Conservation (phyloP, 169 alveolate genomes). For the Cryptosporidium bovis region DNA sequence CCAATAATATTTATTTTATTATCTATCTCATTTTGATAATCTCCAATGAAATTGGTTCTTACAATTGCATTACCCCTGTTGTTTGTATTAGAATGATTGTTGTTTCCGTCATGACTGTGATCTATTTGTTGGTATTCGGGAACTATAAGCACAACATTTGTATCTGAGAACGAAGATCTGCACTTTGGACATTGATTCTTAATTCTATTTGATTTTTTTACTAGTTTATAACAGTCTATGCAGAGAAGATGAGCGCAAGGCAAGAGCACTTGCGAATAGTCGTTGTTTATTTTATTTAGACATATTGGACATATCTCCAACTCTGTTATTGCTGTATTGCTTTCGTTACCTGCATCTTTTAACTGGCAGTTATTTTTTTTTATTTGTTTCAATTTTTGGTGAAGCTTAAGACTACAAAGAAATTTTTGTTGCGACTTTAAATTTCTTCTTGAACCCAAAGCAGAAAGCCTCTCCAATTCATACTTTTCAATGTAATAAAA, state of each 20-base stretch:
- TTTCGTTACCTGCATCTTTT: background rate
- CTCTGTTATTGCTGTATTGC: background rate
- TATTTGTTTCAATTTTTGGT: constrained; percentile 10
- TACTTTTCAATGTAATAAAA: constrained; percentile 10
- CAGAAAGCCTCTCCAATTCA: constrained; percentile 46
- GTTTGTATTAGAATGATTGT: background rate
- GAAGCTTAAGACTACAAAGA: constrained; percentile 19
- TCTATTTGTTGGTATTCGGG: constrained; percentile 1
- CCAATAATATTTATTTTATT: constrained; percentile 10
- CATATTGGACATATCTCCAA: constrained; percentile 54
- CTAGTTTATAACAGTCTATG: constrained; percentile 38
- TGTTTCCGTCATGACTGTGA: background rate
- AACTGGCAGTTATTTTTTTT: background rate
- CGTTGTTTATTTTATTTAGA: background rate
- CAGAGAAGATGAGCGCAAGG: constrained; percentile 68
- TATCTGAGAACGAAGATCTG: constrained; percentile 26
- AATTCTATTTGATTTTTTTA: constrained; percentile 27
- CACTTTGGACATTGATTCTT: constrained; percentile 63
- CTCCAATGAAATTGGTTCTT: constrained; percentile 7
- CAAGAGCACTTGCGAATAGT: constrained; percentile 37
- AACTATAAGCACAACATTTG: constrained; percentile 41
- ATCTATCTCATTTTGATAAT: background rate
- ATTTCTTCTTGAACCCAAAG: constrained; percentile 6
- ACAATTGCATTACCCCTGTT: background rate
- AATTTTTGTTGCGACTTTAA: constrained; percentile 62